These are phyloP conservation scores for Hibiscus trionum DNA, from an alignment of 345 rosid species.

Conservation along the genomic window DNA sequence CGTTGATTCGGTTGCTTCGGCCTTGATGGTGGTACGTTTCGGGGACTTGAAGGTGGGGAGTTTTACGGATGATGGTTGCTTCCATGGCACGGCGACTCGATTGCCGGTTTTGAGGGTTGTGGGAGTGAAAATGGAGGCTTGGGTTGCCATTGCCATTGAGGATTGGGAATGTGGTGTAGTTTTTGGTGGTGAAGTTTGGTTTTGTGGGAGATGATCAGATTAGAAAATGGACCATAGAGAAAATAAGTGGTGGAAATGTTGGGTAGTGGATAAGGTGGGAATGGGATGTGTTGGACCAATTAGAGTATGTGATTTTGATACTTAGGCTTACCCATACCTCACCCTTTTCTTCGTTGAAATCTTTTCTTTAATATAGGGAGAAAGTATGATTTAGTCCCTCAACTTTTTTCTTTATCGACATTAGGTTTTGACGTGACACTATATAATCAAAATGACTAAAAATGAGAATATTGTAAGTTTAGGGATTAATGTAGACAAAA, in stretches of 20 bases:
- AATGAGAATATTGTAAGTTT: no score
- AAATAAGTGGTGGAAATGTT: neutral
- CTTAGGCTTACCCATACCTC: neutral
- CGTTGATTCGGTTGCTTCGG: conserved; percentile 17
- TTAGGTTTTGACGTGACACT: no score
- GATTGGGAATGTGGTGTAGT: neutral
- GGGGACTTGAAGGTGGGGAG: neutral
- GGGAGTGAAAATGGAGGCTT: neutral
- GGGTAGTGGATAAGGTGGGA: neutral
- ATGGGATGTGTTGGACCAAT: neutral
- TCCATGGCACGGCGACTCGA: neutral
- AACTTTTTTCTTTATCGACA: no score
- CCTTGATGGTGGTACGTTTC: conserved; percentile 16
- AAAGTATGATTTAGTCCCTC: no score
- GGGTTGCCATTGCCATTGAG: conserved; percentile 1
- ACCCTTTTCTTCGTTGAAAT: no score
- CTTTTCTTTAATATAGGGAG: no score
- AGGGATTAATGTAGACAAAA: no score
- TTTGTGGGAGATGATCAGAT: neutral
- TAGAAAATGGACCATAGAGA: neutral
- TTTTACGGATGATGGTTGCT: neutral
- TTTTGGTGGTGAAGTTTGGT: neutral
- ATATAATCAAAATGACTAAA: no score
- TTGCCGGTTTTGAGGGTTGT: neutral
- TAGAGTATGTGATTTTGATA: neutral